Evolutionary conservation across 805 yeast species (phyloP), one percentile per base, ranked within the genome.

Genomic region (Candida insectalens): DNA sequence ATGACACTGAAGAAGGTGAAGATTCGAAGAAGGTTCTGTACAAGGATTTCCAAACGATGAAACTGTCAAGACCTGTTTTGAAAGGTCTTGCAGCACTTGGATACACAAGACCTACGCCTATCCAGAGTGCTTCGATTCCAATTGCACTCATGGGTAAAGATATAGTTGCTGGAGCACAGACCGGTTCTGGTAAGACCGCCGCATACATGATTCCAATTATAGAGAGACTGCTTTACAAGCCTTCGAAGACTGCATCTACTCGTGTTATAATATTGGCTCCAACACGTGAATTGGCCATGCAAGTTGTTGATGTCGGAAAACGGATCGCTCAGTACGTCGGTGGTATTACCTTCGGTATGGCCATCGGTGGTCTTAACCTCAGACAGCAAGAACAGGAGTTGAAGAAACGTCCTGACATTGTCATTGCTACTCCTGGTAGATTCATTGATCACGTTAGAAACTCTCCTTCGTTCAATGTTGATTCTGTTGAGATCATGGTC

Each of bases 151-250:
- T 83, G 41, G 99, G 99, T 49, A 89, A 84, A 53, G 99, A 92
- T 59, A 76, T 92, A 33, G 96, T 92, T 49, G 99, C 97, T 13
- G 97, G 97, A 66, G 99, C 99, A 23, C 95, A 84, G 17, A 92
- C 99, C 4, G 99, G 99, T 64, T 89, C 97, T 15, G 99, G 99
- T 71, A 92, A 92, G 57, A 92, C 99, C 17, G 98, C 96, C 3
- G 99, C 99, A 1, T 92, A 85, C 55, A 78, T 92, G 80, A 82
- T 92, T 36, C 98, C 98, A 10, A 84, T 88, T 29, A 74, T 92
- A 40, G 98, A 92, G 61, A 77, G 99, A 60, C 65, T 92, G 23
- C 61, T 92, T 20, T 89, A 79, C 60, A 83, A 92, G 47, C 96
- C 97, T 9, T 69, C 83, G 35, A 83, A 83, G 49, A 62, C 83